Evolutionary conservation across 257 asterid genomes (phyloP).

Genomic region (Craterostigma plantagineum): DNA sequence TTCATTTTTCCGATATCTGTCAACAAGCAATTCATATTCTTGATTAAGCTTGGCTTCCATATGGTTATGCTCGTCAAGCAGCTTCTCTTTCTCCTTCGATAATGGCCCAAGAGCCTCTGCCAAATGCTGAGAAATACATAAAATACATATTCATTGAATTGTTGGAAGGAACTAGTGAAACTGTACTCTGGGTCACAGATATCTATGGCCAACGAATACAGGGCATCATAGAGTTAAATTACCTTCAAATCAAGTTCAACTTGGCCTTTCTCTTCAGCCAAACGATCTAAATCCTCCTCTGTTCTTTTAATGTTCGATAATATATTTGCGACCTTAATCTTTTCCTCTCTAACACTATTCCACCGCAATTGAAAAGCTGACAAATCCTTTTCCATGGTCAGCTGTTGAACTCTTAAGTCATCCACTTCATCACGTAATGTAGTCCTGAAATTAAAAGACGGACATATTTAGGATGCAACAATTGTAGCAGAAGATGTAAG

Average conservation of each 20-base stretch:
- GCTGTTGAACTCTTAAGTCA: constrained; percentile 32
- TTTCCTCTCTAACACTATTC: constrained; percentile 58
- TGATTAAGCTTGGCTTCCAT: constrained; percentile 29
- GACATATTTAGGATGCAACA: too few relatives aligned
- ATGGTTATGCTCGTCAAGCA: constrained; percentile 21
- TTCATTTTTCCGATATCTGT: constrained; percentile 22
- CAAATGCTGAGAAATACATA: constrained; percentile 35
- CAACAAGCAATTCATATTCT: constrained; percentile 36
- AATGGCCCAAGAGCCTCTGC: constrained; percentile 57
- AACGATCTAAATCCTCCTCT: constrained; percentile 63
- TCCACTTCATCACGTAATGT: constrained; percentile 32
- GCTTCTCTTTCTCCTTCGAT: constrained; percentile 34
- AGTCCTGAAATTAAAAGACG: constrained; percentile 31
- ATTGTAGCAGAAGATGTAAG: too few relatives aligned
- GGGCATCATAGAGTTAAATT: constrained; percentile 8
- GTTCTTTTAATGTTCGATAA: constrained; percentile 37
- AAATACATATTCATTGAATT: too few relatives aligned
- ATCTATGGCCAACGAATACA: not conserved
- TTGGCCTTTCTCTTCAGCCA: constrained; percentile 49
- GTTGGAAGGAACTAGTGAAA: too few relatives aligned
- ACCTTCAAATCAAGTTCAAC: constrained; percentile 89
- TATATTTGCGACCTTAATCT: constrained; percentile 29
- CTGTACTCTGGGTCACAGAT: too few relatives aligned
- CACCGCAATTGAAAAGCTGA: constrained; percentile 42
- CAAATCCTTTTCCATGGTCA: constrained; percentile 29